Evolutionary conservation across 2,329 filamentous ascomycete species (phyloP), one percentile per base, ranked within the genome.

Genomic region (Ceratocystis harringtonii): DNA sequence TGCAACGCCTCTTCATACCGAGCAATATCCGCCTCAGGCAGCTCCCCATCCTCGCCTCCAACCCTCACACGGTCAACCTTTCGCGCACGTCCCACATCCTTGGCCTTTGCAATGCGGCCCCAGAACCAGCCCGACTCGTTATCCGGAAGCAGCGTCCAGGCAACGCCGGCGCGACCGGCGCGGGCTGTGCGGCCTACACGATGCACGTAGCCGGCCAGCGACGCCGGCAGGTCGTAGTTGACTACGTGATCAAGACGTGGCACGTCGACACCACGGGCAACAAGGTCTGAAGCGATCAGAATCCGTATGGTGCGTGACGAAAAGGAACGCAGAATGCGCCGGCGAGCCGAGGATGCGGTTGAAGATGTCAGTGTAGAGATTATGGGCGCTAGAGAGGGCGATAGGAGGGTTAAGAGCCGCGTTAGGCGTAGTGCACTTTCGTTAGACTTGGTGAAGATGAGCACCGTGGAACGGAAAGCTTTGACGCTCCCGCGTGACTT

Each of bases 401-500:
- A 79, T 25, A 95, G 78, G 1, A 92, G 77, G 1, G 79, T 77
- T 10, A 97, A 79, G 0, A 97, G 84, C 22, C 90, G 87, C 0
- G 88, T 85, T n/a, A 97, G 81, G 67, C 94, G 88, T n/a, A 89
- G 81, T 0, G 92, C 90, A 19, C 87, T 84, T 73, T 96, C 91
- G 72, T 92, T 96, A 66, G 89, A 95, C 70, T 90, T 90, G 60
- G 91, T 92, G 73, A 97, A 97, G 69, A 97, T 85, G 44, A 97
- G 80, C 10, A 87, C 84, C 2, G 77, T 77, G 36, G 78, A 76
- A 19, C 73, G 69, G 68, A 75, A 72, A 12, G 41, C 19, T 15
- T 45, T 61, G 62, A 43, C 25, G 55, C 66, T 60, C 67, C 45
- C 69, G 70, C 62, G 68, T 70, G 30, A 19, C 63, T 61, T 43